Base-by-base conservation (phyloP, 306 rosid species). In the Prunus campanulata region DNA sequence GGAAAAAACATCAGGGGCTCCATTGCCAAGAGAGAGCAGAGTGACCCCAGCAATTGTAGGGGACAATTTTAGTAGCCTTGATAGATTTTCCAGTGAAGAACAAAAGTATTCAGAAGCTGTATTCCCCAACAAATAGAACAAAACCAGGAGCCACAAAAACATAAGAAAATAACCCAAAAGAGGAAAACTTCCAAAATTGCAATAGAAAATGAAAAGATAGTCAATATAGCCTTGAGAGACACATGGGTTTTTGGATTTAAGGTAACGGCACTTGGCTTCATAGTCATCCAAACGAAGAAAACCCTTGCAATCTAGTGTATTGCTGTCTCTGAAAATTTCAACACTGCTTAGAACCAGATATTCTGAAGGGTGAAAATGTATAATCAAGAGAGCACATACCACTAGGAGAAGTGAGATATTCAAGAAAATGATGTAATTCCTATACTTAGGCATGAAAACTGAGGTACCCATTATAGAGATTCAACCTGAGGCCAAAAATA, bases 11-110 rank as follows among this genome's bases (percentile, higher is more conserved):
- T 93, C 98, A 39, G 96, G 92, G 5, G 97, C 98, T 0, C 98
- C 98, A 64, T 93, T 93, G 44, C 98, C 97, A 0, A 93, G 86
- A 46, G 98, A 93, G 29, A 93, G 97, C 49, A 93, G 85, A 27
- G 98, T 93, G 2, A 91, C 92, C 15, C 98, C 98, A n/a, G 98
- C 98, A 72, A 91, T 88, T 4, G 93, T 85, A 0, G 98, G 98
- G 27, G 98, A 88, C 18, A 93, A 81, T 71, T 88, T 86, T 77
- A 93, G 70, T 44, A 90, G 44, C 15, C 24, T 79, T 1, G 98
- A 93, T 39, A 93, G 73, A 8, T 89, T 87, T 66, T 93, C 92
- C 19, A 93, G 82, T 15, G 92, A 86, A 69, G 83, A 76, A 74
- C 97, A 93, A 47, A 93, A 93, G 82, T 90, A 93, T 42, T 77